These are phyloP conservation scores for Ophiostoma novo-ulmi DNA, from an alignment of 2,329 filamentous ascomycete species.

Conservation along the genomic window DNA sequence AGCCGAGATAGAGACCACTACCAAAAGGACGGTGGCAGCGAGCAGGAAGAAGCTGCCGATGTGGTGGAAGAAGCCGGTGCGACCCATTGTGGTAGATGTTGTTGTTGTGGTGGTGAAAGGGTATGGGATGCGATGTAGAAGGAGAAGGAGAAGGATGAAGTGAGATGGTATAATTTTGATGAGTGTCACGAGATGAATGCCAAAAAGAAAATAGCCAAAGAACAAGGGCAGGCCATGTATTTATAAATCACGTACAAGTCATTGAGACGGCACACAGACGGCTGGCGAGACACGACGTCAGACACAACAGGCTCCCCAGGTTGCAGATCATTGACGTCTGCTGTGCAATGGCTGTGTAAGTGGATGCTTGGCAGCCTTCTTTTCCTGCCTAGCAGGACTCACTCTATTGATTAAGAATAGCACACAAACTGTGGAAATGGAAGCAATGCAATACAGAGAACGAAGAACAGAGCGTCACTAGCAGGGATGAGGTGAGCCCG, in stretches of 20 bases:
- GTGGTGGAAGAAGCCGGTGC: conserved; percentile 50
- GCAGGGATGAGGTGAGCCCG: conserved; percentile 3
- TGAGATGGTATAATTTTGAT: background rate
- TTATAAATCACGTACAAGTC: background rate
- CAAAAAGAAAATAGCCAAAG: background rate
- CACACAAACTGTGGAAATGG: background rate
- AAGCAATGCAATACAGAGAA: background rate
- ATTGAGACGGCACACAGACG: background rate
- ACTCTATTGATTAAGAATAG: background rate
- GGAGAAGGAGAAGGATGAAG: background rate
- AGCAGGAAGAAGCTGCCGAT: conserved; percentile 56
- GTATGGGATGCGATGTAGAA: background rate
- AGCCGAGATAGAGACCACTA: conserved; percentile 54
- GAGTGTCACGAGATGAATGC: background rate
- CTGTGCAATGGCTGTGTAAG: conserved; percentile 8
- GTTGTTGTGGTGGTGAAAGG: background rate
- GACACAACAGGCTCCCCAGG: conserved; percentile 9
- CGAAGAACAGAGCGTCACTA: background rate
- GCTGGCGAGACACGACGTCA: conserved; percentile 8
- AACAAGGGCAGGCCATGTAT: background rate
- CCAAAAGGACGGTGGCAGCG: conserved; percentile 49
- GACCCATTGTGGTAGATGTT: conserved; percentile 37
- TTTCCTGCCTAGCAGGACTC: no score
- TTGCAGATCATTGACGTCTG: conserved; percentile 10
- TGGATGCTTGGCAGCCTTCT: background rate